Evolutionary conservation across 2,329 filamentous ascomycete species (phyloP).

Genomic region (Aspergillus tanneri): DNA sequence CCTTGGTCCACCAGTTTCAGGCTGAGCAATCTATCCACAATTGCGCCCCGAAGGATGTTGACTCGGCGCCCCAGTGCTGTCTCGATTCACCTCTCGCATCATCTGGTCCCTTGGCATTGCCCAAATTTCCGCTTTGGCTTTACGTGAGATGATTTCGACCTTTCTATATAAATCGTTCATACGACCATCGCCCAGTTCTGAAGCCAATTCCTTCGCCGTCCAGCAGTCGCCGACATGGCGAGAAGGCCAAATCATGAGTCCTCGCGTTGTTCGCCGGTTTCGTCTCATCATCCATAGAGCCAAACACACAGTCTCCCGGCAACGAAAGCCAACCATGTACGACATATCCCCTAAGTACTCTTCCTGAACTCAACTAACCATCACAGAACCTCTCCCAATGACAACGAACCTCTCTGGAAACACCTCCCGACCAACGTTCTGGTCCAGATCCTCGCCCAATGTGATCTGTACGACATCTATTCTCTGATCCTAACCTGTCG

Average conservation of each 20-base stretch:
- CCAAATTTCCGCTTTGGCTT: too few relatives aligned
- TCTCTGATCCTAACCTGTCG: conserved; percentile 24
- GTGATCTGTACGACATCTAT: conserved; percentile 22
- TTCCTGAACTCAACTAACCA: background rate
- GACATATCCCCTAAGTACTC: background rate
- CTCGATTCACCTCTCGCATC: background rate
- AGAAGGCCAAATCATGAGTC: conserved; percentile 7
- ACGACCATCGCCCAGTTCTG: too few relatives aligned
- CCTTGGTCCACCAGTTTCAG: background rate
- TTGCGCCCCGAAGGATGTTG: background rate
- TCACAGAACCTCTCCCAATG: background rate
- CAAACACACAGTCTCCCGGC: background rate
- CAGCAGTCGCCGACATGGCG: background rate
- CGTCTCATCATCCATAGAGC: conserved; percentile 2
- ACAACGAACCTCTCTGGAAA: conserved; percentile 22
- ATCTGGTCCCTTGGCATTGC: background rate
- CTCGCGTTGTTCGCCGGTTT: conserved; percentile 1
- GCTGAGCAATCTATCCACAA: background rate
- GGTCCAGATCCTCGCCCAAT: conserved; percentile 20
- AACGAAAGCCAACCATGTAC: conserved; percentile 7
- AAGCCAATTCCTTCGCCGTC: background rate
- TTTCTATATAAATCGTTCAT: too few relatives aligned
- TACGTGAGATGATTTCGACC: too few relatives aligned
- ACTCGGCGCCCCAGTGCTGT: background rate
- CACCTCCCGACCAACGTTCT: conserved; percentile 21